Percentiles rank a stretch among this genome's conserved stretches.
phyloP scores from a whole-genome alignment of 2,329 filamentous ascomycete species.

The Tympanopsis confertula region DNA sequence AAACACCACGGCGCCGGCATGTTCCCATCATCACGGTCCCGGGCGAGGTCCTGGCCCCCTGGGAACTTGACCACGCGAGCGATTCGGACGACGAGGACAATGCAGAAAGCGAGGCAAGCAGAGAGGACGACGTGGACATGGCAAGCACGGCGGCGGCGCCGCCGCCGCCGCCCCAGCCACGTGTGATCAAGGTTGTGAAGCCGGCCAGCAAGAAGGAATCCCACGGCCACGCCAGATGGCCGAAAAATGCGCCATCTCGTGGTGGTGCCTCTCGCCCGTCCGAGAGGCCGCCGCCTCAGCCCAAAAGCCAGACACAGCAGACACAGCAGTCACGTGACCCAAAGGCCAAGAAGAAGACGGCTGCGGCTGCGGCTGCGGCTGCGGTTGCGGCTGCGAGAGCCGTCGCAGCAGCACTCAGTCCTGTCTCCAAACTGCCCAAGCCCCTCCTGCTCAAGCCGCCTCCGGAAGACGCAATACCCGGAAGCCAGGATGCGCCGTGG shows the following conservation, averaged over 20 bases:
- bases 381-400: background rate
- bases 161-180: background rate
- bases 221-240: too few relatives aligned
- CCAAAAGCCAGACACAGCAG: too few relatives aligned
- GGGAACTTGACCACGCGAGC: slow-evolving; percentile 50
- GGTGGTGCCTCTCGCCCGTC: too few relatives aligned
- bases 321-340: background rate
- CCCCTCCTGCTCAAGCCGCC: slow-evolving; percentile 37
- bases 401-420: too few relatives aligned
- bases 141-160: background rate
- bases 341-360: slow-evolving; percentile 7
- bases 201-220: too few relatives aligned
- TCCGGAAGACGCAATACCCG: slow-evolving; percentile 44
- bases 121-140: slow-evolving; percentile 33
- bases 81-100: slow-evolving; percentile 22
- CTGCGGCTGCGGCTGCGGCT: background rate
- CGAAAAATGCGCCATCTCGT: too few relatives aligned
- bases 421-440: slow-evolving; percentile 23
- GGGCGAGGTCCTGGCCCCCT: slow-evolving; percentile 53
- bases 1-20: slow-evolving; percentile 30
- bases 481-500: slow-evolving; percentile 52
- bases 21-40: slow-evolving; percentile 52
- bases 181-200: slow-evolving; percentile 30
- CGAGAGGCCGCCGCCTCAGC: too few relatives aligned
- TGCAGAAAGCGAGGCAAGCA: slow-evolving; percentile 39